phyloP scores from a whole-genome alignment of 106 monocot species.

The Dendrobium officinale region DNA sequence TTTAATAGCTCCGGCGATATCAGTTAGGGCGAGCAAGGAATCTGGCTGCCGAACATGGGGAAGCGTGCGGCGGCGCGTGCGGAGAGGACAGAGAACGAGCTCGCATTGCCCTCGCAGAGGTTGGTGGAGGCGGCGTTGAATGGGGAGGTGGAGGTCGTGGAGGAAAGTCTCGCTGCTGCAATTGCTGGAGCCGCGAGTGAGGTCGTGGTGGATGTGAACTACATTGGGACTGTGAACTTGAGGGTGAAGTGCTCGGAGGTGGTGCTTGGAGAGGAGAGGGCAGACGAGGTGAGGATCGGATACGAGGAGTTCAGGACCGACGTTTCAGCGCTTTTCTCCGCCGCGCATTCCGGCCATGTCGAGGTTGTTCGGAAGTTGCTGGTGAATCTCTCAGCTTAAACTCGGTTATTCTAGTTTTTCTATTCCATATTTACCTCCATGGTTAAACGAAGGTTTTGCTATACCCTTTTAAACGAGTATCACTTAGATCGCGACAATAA shows the following conservation, averaged over 20 bases:
- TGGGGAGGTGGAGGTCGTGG: conserved; percentile 28
- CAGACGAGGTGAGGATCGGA: conserved; percentile 32
- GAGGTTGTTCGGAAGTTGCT: conserved; percentile 12
- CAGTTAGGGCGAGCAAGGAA: neutral
- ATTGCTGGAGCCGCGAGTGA: neutral
- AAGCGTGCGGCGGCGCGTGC: neutral
- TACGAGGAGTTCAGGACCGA: conserved; percentile 45
- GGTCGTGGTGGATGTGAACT: conserved; percentile 30
- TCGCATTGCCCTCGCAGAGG: conserved; percentile 24
- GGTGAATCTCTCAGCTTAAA: conserved; percentile 2
- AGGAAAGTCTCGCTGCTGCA: conserved; percentile 11
- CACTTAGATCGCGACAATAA: no score
- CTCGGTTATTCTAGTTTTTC: neutral
- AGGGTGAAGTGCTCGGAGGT: conserved; percentile 28
- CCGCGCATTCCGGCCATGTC: conserved; percentile 15
- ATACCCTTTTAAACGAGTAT: no score
- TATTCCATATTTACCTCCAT: neutral
- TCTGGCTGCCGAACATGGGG: neutral
- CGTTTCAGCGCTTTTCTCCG: conserved; percentile 19
- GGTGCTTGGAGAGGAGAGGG: conserved; percentile 32
- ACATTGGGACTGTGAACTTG: conserved; percentile 31
- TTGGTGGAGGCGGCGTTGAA: conserved; percentile 40
- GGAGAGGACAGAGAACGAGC: conserved; percentile 8
- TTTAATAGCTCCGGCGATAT: neutral
- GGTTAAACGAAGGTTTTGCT: no score